phyloP scores from a whole-genome alignment of 2,329 filamentous ascomycete genomes.

The Fusarium stilboides region DNA sequence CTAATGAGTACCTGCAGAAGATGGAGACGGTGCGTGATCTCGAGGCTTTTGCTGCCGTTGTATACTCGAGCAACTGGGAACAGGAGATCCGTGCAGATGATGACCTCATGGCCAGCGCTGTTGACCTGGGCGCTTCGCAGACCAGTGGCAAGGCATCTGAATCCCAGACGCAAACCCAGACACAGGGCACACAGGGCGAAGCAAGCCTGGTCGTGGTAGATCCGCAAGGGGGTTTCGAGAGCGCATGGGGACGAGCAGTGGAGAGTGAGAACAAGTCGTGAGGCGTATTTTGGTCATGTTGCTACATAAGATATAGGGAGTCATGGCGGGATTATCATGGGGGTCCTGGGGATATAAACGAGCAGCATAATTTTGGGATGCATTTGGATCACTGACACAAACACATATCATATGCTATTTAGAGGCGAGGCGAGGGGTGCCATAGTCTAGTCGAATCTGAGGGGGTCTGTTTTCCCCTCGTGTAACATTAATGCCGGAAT shows the following conservation, averaged over 20 bases:
- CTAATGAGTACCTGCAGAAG: conserved; percentile 78
- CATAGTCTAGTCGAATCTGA: conserved; percentile 29
- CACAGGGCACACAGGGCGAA: conserved; percentile 51
- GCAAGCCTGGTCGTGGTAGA: conserved; percentile 71
- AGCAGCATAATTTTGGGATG: conserved; percentile 33
- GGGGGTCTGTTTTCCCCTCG: conserved; percentile 21
- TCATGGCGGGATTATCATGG: conserved; percentile 32
- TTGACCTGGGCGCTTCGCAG: conserved; percentile 52
- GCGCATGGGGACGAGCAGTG: conserved; percentile 77
- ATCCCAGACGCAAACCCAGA: conserved; percentile 32
- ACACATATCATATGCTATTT: conserved; percentile 35
- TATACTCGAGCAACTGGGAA: conserved; percentile 89
- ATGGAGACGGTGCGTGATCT: conserved; percentile 84
- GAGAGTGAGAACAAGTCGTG: conserved; percentile 51
- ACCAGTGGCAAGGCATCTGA: conserved; percentile 24
- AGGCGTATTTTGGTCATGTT: conserved; percentile 26
- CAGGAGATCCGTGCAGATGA: conserved; percentile 71
- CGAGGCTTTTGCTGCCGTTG: conserved; percentile 87
- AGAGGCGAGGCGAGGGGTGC: conserved; percentile 17
- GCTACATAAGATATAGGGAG: conserved; percentile 35
- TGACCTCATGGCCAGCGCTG: conserved; percentile 57
- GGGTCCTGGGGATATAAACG: conserved; percentile 26
- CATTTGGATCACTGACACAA: conserved; percentile 36
- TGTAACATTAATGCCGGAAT: conserved; percentile 46
- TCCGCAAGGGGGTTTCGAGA: conserved; percentile 70